Evolutionary conservation across 495 filamentous ascomycete species (phyloP).

Genomic region (Penicillium samsonianum): DNA sequence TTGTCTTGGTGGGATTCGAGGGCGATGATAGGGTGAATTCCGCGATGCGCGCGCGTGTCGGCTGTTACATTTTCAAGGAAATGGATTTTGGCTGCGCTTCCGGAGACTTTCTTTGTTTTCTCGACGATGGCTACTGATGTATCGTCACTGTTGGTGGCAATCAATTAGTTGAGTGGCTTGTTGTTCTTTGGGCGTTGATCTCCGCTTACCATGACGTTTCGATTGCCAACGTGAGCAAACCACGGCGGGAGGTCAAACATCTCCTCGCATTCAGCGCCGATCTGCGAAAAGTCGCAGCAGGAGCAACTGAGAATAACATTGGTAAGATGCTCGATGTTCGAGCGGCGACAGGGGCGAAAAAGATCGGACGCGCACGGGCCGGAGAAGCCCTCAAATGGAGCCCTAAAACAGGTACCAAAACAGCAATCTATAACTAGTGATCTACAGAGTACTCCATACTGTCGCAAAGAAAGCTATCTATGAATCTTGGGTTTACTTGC

Average conservation of each 20-base stretch:
- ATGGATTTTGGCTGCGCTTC: conserved; percentile 55
- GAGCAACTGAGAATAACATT: conserved; percentile 34
- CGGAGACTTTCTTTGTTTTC: conserved; percentile 39
- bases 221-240: conserved; percentile 77
- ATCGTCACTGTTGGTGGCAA: conserved; percentile 67
- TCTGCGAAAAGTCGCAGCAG: conserved; percentile 27
- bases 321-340: conserved; percentile 6
- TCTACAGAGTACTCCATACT: background rate
- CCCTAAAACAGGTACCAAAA: conserved; percentile 25
- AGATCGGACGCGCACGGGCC: conserved; percentile 37
- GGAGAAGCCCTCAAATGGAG: conserved; percentile 25
- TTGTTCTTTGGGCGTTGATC: background rate
- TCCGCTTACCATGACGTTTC: conserved; percentile 77
- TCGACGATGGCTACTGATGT: conserved; percentile 86
- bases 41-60: conserved; percentile 66
- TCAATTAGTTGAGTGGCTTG: conserved; percentile 15
- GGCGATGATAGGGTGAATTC: conserved; percentile 76
- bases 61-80: conserved; percentile 84
- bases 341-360: conserved; percentile 25
- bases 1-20: conserved; percentile 70
- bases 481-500: background rate
- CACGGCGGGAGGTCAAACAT: conserved; percentile 29
- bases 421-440: conserved; percentile 5
- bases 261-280: conserved; percentile 14
- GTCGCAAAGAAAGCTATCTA: background rate